phyloP scores from a whole-genome alignment of 225 moss, liverwort and hornwort genomes.

The Marchantia polymorpha region DNA sequence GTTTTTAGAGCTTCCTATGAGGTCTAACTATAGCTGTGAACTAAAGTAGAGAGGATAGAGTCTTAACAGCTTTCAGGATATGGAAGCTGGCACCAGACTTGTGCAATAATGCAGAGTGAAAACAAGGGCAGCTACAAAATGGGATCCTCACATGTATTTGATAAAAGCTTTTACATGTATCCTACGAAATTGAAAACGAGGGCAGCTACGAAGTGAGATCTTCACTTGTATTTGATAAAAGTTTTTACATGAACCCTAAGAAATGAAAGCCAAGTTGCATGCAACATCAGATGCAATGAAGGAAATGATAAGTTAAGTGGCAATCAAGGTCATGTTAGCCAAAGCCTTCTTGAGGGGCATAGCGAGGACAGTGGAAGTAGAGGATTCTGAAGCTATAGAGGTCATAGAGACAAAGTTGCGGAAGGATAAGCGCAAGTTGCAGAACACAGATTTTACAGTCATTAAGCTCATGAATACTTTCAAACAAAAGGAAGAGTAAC shows the following conservation, averaged over 20 bases:
- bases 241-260: too few species aligned
- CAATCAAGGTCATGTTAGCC: conserved; percentile 37
- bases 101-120: conserved; percentile 2
- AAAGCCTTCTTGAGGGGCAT: conserved; percentile 43
- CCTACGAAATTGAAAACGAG: too few species aligned
- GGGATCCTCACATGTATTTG: conserved; percentile 11
- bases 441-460: conserved; percentile 30
- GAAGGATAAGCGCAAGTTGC: conserved; percentile 27
- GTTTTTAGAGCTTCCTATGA: too few species aligned
- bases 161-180: conserved; percentile 13
- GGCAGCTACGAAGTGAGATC: too few species aligned
- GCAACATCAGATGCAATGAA: conserved; percentile 32
- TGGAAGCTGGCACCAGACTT: conserved; percentile 13
- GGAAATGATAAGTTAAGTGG: conserved; percentile 27
- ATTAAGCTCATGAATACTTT: conserved; percentile 24
- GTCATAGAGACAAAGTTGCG: conserved; percentile 23
- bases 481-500: conserved; percentile 39
- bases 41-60: too few species aligned
- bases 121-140: conserved; percentile 15
- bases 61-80: neutral
- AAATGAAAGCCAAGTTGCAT: conserved; percentile 23
- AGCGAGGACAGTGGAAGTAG: conserved; percentile 32
- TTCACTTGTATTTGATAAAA: too few species aligned
- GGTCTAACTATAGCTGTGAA: too few species aligned
- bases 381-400: conserved; percentile 23